Base-by-base conservation (phyloP, 108 stramenopile genomes). In the Skeletonema menzelii region DNA sequence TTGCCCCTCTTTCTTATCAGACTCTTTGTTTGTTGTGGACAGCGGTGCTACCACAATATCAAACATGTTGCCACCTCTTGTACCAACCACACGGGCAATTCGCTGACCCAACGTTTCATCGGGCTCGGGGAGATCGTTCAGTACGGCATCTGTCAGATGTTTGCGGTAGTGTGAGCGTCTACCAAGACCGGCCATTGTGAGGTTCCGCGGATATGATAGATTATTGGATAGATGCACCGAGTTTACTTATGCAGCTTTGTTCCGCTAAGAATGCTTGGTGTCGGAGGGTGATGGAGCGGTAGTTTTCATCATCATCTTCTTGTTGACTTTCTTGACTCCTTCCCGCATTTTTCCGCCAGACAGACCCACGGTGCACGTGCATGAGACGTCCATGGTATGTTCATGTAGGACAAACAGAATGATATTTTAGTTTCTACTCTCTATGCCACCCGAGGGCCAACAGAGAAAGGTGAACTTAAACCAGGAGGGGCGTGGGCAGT, bases 111-210 rank as follows among this genome's bases (percentile, higher is more conserved):
- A 17, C 11, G 66, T 44, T 28, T 67, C 73, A 47, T 82, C 67
- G 53, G 93, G 91, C 67, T 87, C 89, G 4, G 93, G 93, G 12
- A 88, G 72, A 59, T 88, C 90, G 64, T 91, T 60, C 8, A 94
- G 76, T 15, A 94, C 88, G n/a, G 87, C 79, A 58, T 91, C 89
- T 10, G 93, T 94, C 59, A 94, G 65, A 61, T 94, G 93, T 64
- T 94, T 94, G 37, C 93, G 89, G 73, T 94, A 94, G 55, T 94
- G 90, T 6, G 93, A 84, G 60, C 93, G 81, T 59, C 92, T 42
- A 30, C 88, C 88, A 2, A 86, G 78, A 22, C 88, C 88, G 35
- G 88, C 63, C 88, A 88, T 88, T 53, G 13, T 20, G 20, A 22
- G 19, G 0, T 62, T 64, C 20, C 1, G n/a, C 27, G 6, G 22